Base-by-base conservation (phyloP, 1,139 yeast species). In the Candida gigantensis region DNA sequence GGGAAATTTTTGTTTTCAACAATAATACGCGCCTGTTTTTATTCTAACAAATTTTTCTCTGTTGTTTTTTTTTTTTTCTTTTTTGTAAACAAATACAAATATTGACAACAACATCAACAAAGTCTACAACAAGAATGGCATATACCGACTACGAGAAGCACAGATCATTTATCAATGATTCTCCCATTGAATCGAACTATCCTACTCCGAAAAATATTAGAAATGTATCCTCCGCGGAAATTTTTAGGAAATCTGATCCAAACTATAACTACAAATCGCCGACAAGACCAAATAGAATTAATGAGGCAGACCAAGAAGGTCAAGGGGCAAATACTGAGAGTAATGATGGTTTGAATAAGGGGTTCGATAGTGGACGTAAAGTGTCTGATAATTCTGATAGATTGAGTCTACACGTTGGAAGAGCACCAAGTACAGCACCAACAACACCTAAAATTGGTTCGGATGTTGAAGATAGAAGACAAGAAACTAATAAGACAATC, bases 381-480 rank as follows among this genome's bases (percentile, higher is more conserved):
- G 29, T 31, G 3, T 31, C 34, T 9, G 29, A 31, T 31, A 12
- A 15, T 16, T 30, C 33, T 5, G 33, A 30, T 12, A 12, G 24
- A 12, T 30, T 30, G 6, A 30, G 33, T 24, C 16, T 30, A 13
- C 21, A 30, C 6, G 16, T 12, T 6, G 28, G 12, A 12, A 9
- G 11, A 25, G 18, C 9, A 3, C 18, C 28, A 8, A 25, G 28
- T 9, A 25, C 28, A 8, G 28, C 28, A 3, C 28, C 28, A 25
- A 25, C 28, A 8, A 25, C 28, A 8, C 28, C 28, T 8, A 25
- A 15, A 25, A 6, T 25, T 7, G 6, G 6, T 9, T 23, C 25
- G 3, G 12, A 10, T 15, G 17, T 13, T 3, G 12, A 15, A 12
- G 17, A 14, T 20, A 13, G 20, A 20, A 28, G 13, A 6, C 9